Evolutionary conservation across 306 rosid species (phyloP), one percentile per base, ranked within the genome.

Genomic region (Glycine soja): DNA sequence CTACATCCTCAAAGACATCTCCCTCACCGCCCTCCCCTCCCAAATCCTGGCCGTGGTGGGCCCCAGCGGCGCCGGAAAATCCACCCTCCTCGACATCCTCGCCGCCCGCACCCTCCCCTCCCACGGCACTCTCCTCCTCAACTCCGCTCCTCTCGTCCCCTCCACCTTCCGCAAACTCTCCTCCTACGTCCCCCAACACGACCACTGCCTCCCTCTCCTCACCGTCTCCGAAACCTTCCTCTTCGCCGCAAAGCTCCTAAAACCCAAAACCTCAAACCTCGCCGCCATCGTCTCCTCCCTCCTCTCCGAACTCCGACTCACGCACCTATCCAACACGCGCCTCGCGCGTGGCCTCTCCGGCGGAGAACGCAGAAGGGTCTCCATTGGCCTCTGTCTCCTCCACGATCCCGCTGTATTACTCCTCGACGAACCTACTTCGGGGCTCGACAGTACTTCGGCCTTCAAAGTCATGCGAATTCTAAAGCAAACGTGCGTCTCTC

Each of bases 341-440:
- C 92, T 92, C 0, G 85, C 88, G 4, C 88, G 81, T 43, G 95
- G 95, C 42, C 76, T 95, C 3, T 95, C 99, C 0, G 94, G 97
- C 0, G 99, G 99, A 0, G 97, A 95, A 81, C 86, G 90, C 1
- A 85, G 99, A 38, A 86, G 99, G 0, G 97, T 92, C 45, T 95
- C 97, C 0, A 92, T 95, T 3, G 99, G 97, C 1, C 81, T 95
- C 0, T 83, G 93, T 58, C 97, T 95, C 15, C 97, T 95, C 30
- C 99, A 93, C 64, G 99, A 93, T 51, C 99, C 99, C 0, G 87
- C 93, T 0, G 88, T 95, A 3, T 43, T 95, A 11, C 91, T 95
- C 8, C 94, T 95, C 0, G 99, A 95, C 68, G 99, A 95, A 62
- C 99, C 99, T n/a, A 95, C 99, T 43, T 93, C 99, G 6, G 95